Base-by-base conservation (phyloP, 345 rosid genomes). In the Theobroma cacao region DNA sequence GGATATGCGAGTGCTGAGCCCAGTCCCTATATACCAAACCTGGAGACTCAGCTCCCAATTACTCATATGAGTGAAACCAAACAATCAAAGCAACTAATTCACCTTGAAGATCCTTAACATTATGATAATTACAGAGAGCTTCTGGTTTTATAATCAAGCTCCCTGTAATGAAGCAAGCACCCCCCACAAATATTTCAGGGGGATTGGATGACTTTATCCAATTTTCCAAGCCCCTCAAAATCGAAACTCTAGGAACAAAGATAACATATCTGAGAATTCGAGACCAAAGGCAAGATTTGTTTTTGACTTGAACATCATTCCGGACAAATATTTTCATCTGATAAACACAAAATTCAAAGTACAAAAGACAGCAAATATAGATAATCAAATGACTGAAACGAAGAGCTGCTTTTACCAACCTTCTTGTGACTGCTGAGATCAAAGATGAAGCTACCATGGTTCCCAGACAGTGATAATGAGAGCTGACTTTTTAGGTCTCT, bases 361-460 rank as follows among this genome's bases (percentile, higher is more conserved):
- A 18, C 1, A 34, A 34, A 63, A 63, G 22, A 63, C 10, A 18
- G n/a, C 30, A 38, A 11, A 65, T 2, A n/a, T 38, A 24, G 33
- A 43, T 13, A 14, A 26, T 26, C 31, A 45, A 45, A 45, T 24
- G 36, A 28, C 7, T 45, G 38, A 22, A 69, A n/a, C 36, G 26
- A 26, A 45, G 55, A 68, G 38, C 26, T 7, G 24, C 22, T 26
- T 2, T 41, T 41, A 41, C 45, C 9, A 9, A 26, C 74, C 74
- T 69, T 14, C 47, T 69, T 45, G 74, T 7, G 36, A 28, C 22
- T 69, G 74, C 56, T 28, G 74, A 69, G 74, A 69, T 69, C 2
- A 69, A 69, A 45, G 56, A 26, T 15, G 74, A 15, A 69, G 74
- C 74, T 26, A 56, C 56, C 74, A 69, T 69, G 34, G 7, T 68